Evolutionary conservation across 495 filamentous ascomycete genomes (phyloP).

Genomic region (Amorphotheca resinae): DNA sequence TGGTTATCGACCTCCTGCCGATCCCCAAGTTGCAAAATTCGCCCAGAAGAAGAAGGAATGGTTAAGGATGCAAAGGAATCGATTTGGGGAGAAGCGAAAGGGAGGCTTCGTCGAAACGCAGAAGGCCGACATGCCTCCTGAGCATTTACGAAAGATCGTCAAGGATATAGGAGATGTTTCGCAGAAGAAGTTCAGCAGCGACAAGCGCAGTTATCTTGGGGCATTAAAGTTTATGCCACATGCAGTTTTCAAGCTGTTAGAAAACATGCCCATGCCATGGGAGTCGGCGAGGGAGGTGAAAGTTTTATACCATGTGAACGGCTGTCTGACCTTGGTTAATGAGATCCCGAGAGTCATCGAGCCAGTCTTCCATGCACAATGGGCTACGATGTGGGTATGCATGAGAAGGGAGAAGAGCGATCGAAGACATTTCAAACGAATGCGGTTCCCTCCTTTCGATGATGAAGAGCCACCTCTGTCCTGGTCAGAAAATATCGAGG

Average conservation of each 20-base stretch:
- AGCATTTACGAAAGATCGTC: conserved; percentile 97
- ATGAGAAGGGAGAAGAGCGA: conserved; percentile 99
- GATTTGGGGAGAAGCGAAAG: conserved; percentile 95
- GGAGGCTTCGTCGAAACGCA: conserved; percentile 93
- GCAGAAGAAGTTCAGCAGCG: conserved; percentile 97
- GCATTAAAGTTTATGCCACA: conserved; percentile 99
- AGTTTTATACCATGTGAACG: conserved; percentile 97
- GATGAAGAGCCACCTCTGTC: conserved; percentile 96
- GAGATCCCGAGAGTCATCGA: conserved; percentile 96
- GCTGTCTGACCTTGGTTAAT: conserved; percentile 93
- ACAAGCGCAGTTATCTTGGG: conserved; percentile 96
- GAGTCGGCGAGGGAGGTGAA: conserved; percentile 92
- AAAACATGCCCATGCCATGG: conserved; percentile 99
- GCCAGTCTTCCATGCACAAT: conserved; percentile 96
- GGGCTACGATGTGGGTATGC: conserved; percentile 98
- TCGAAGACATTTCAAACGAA: conserved; percentile 91
- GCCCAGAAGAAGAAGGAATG: conserved; percentile 98
- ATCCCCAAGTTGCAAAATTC: conserved; percentile 87
- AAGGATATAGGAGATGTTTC: conserved; percentile 98
- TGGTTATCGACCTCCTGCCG: conserved; percentile 70
- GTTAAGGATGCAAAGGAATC: conserved; percentile 81
- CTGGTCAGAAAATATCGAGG: conserved; percentile 98
- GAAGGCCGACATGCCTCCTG: conserved; percentile 97
- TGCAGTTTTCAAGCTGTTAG: conserved; percentile 93
- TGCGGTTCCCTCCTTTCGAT: conserved; percentile 98